Evolutionary conservation across 345 rosid genomes (phyloP).

Genomic region (Camelina laxa): DNA sequence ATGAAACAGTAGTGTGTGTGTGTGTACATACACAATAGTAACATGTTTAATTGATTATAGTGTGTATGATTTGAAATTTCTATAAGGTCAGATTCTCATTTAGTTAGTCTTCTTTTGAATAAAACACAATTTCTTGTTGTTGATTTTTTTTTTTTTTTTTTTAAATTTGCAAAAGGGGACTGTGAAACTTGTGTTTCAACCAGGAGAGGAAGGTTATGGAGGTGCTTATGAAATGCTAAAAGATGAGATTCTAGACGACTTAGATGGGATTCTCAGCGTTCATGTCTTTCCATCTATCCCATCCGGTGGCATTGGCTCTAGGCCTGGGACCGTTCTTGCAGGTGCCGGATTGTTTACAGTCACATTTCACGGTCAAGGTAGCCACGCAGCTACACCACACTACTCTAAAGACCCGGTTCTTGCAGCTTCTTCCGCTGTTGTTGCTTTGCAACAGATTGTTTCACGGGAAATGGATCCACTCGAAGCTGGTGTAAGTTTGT

Average conservation of each 20-base stretch:
- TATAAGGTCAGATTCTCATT: neutral
- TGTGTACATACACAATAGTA: neutral
- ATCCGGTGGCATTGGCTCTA: conserved; percentile 56
- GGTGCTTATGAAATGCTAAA: conserved; percentile 75
- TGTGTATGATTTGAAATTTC: neutral
- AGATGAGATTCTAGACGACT: conserved; percentile 60
- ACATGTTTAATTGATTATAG: neutral
- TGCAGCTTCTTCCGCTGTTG: conserved; percentile 64
- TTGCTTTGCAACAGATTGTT: conserved; percentile 74
- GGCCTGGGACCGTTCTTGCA: conserved; percentile 67
- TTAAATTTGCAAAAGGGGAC: conserved; percentile 52
- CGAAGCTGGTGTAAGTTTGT: conserved; percentile 57
- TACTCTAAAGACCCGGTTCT: conserved; percentile 63
- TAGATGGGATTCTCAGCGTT: conserved; percentile 58
- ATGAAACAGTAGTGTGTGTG: neutral
- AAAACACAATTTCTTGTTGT: neutral
- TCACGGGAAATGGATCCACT: conserved; percentile 76
- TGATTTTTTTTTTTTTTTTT: neutral
- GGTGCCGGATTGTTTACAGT: conserved; percentile 63
- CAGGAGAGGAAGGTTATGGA: conserved; percentile 74
- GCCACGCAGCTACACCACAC: conserved; percentile 66
- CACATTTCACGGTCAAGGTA: conserved; percentile 63
- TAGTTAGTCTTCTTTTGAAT: conserved; percentile 4
- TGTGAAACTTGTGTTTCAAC: conserved; percentile 79
- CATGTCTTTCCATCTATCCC: conserved; percentile 65